Conservation (phyloP, 2,329 filamentous ascomycete species). For the Lachnellula arida region DNA sequence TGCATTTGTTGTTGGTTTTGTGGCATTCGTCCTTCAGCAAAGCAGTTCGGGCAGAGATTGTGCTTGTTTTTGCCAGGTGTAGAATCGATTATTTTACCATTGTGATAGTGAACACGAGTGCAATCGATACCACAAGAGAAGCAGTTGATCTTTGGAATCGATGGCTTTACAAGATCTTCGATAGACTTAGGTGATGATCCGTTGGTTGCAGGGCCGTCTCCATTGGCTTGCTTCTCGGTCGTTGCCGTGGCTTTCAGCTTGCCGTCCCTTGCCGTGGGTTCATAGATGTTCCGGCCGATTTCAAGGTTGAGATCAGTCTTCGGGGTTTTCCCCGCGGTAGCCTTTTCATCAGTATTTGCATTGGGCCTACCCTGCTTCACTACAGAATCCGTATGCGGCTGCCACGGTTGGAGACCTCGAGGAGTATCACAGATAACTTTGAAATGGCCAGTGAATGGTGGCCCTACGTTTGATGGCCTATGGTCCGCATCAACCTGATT, state of each 20-base stretch:
- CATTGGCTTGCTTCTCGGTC: conserved; percentile 64
- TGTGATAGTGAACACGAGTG: conserved; percentile 65
- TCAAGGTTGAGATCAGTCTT: conserved; percentile 89
- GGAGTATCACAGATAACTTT: conserved; percentile 93
- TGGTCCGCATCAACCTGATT: conserved; percentile 89
- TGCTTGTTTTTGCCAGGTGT: conserved; percentile 57
- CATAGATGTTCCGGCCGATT: conserved; percentile 91
- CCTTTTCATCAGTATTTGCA: conserved; percentile 46
- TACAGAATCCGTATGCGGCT: conserved; percentile 75
- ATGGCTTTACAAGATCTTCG: conserved; percentile 60
- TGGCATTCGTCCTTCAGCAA: conserved; percentile 77
- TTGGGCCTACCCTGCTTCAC: conserved; percentile 57
- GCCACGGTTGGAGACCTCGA: conserved; percentile 89
- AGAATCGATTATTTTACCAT: conserved; percentile 45
- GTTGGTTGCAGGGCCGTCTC: conserved; percentile 64
- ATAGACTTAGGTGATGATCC: conserved; percentile 45
- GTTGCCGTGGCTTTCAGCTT: conserved; percentile 50
- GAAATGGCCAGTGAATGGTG: conserved; percentile 97
- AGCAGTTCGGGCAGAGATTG: conserved; percentile 89
- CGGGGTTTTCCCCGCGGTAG: conserved; percentile 56
- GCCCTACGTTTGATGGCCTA: conserved; percentile 88
- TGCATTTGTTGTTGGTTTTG: conserved; percentile 72
- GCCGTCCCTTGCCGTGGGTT: conserved; percentile 78
- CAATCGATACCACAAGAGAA: conserved; percentile 91
- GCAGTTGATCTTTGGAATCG: conserved; percentile 72